A percentile compares a stretch with the other conserved stretches of the same genome.
These are phyloP conservation scores for Hypoxylon sp. DNA, from an alignment of 2,329 filamentous ascomycete species.

Conservation along the genomic window DNA sequence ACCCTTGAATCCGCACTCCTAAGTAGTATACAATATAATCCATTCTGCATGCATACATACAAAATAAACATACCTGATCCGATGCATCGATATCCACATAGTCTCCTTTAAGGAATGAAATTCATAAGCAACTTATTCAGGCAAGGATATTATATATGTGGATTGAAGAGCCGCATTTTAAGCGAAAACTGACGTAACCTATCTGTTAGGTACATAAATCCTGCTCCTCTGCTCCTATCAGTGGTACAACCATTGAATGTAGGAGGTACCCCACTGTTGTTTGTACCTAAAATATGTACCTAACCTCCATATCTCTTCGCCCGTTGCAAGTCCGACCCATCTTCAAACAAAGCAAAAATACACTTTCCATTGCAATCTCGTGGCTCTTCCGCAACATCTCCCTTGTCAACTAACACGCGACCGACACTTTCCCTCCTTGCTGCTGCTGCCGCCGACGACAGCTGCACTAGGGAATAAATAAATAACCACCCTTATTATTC, in stretches of 20 bases:
- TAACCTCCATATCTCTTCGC: not conserved
- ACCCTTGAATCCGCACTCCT: no score
- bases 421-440: not conserved
- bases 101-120: no score
- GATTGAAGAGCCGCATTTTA: constrained; percentile 28
- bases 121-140: no score
- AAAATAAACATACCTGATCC: no score
- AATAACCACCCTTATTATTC: no score
- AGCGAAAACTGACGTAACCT: constrained; percentile 28
- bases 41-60: no score
- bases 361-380: constrained; percentile 10
- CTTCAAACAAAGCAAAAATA: constrained; percentile 26
- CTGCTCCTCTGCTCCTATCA: no score
- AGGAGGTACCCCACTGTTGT: not conserved
- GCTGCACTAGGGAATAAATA: no score
- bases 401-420: constrained; percentile 9
- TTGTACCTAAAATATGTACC: constrained; percentile 21
- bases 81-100: no score
- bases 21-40: no score
- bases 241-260: no score
- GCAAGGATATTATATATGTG: not conserved
- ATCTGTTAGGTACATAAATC: not conserved
- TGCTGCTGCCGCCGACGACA: no score
- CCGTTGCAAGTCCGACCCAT: constrained; percentile 16
- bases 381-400: constrained; percentile 10